These are phyloP conservation scores for Elsinoe necatrix DNA, from an alignment of 2,329 filamentous ascomycete genomes.

Conservation along the genomic window DNA sequence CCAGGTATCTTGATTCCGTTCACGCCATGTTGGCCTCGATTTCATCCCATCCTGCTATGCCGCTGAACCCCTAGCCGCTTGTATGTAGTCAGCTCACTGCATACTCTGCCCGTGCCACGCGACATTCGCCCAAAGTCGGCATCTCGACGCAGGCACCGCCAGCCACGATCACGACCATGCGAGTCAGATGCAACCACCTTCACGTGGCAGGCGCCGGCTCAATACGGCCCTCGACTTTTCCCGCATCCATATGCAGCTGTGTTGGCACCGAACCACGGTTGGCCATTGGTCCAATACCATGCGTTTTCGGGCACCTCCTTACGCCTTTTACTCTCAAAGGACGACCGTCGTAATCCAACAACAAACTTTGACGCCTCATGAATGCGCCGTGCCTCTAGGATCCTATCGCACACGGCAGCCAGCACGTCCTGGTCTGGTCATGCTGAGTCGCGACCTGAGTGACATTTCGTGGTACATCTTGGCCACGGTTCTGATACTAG, in stretches of 20 bases:
- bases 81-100: background rate
- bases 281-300: background rate
- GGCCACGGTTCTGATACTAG: constrained; percentile 1
- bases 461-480: constrained; percentile 5
- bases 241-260: background rate
- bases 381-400: constrained; percentile 7
- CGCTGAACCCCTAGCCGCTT: background rate
- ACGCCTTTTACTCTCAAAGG: background rate
- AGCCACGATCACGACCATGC: background rate
- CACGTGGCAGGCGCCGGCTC: constrained; percentile 11
- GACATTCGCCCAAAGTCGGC: background rate
- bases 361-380: background rate
- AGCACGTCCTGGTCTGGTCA: background rate
- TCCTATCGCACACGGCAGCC: background rate
- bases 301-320: background rate
- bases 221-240: background rate
- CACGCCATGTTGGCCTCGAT: background rate
- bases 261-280: constrained; percentile 1
- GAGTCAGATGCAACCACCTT: constrained; percentile 13
- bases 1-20: background rate
- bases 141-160: constrained; percentile 9
- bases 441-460: background rate
- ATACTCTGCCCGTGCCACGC: constrained; percentile 5
- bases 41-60: background rate
- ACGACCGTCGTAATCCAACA: background rate